Base-by-base conservation (phyloP, 441 rosid genomes). In the Theobroma grandiflorum region DNA sequence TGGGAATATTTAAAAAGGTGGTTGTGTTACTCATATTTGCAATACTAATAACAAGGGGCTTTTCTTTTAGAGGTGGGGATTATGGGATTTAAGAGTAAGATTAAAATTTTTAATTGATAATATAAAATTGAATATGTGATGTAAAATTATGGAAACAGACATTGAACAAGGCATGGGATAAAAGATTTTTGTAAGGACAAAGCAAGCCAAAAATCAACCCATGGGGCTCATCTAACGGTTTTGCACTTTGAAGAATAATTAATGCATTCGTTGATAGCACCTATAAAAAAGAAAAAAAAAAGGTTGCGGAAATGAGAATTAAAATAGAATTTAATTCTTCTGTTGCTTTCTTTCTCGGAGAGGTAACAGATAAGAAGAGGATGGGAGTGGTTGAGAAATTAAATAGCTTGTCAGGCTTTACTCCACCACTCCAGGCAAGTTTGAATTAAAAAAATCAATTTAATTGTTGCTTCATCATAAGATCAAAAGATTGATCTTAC, bases 391-490 rank as follows among this genome's bases (percentile, higher is more conserved):
- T 12, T 68, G 53, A 45, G 72, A 68, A 20, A 68, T 43, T 22
- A 20, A 10, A 2, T 3, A 6, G 68, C 31, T 74, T 3, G 50
- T 33, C 33, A n/a, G 8, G 9, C 33, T 67, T 38, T 67, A 61
- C 26, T 33, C 43, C 75, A 68, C 26, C 61, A 50, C 43, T 31
- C n/a, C 40, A 31, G 55, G 49, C 15, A 66, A 42, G 49, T 9
- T 42, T n/a, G 33, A 69, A 22, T 6, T 37, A 11, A 26, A 26
- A 26, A 26, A 4, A 37, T n/a, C 10, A 72, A 35, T 37, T 72
- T n/a, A 72, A 53, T 72, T 72, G 35, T 35, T 35, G 62, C 18
- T 35, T 53, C 63, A 53, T 9, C 42, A 31, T 52, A 72, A 53
- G 33, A 18, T 72, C n/a, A 53, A 53, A 53, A 6, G 18, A 35